phyloP scores from a whole-genome alignment of 768 basidiomycete species.

The Leucogyrophana mollusca region DNA sequence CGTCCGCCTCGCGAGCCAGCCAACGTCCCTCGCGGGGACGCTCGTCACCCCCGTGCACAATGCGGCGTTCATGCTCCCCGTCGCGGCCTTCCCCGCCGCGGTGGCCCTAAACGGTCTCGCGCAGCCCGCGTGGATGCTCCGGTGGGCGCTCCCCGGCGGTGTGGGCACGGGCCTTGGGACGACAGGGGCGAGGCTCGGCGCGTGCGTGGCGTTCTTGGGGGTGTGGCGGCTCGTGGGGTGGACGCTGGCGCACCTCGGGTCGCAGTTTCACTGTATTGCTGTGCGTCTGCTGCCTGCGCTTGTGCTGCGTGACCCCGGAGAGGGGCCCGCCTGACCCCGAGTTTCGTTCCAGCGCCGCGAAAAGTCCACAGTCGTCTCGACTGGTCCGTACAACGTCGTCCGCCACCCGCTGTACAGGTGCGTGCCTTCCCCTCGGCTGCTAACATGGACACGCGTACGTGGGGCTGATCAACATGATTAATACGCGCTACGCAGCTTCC shows the following conservation, averaged over 20 bases:
- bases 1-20: conserved; percentile 12
- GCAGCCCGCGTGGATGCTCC: conserved; percentile 29
- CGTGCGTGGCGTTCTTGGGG: conserved; percentile 16
- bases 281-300: conserved; percentile 15
- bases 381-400: conserved; percentile 32
- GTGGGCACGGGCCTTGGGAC: conserved; percentile 9
- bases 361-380: conserved; percentile 27
- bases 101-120: conserved; percentile 22
- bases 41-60: conserved; percentile 24
- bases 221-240: conserved; percentile 1
- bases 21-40: conserved; percentile 15
- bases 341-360: conserved; percentile 22
- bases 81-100: conserved; percentile 22
- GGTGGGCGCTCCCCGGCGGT: conserved; percentile 14
- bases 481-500: conserved; percentile 1
- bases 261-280: conserved; percentile 26
- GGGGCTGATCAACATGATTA: neutral
- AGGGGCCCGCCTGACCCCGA: neutral
- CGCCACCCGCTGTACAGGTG: conserved; percentile 30
- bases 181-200: conserved; percentile 13
- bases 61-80: conserved; percentile 14
- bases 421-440: neutral
- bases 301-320: neutral
- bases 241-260: conserved; percentile 14
- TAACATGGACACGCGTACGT: no score